Evolutionary conservation across 352 stramenopile species (phyloP).

Genomic region (Pythium monospermum): DNA sequence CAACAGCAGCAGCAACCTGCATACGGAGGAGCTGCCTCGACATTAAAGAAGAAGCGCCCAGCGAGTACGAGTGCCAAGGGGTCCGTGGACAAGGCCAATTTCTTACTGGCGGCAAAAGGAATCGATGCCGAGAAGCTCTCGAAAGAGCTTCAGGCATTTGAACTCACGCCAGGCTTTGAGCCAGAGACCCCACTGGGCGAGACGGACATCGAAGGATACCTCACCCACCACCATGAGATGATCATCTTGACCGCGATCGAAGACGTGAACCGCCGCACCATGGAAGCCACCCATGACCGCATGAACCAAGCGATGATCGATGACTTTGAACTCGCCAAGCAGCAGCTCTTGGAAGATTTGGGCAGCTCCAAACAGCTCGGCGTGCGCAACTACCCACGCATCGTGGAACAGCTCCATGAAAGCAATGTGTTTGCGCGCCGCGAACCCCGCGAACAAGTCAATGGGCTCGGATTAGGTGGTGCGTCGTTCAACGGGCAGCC

Average conservation of each 20-base stretch:
- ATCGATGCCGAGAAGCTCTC: constrained; percentile 87
- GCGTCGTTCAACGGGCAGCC: constrained; percentile 43
- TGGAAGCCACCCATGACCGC: constrained; percentile 73
- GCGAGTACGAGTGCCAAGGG: constrained; percentile 21
- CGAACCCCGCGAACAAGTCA: constrained; percentile 20
- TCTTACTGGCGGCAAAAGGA: constrained; percentile 74
- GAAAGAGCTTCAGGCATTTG: constrained; percentile 74
- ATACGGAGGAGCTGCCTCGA: background rate
- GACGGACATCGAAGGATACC: constrained; percentile 84
- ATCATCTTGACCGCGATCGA: constrained; percentile 89
- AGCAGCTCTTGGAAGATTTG: constrained; percentile 68
- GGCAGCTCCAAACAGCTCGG: constrained; percentile 61
- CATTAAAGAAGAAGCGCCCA: constrained; percentile 44
- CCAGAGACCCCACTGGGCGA: constrained; percentile 76
- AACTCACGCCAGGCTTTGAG: constrained; percentile 71
- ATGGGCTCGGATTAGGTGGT: constrained; percentile 43
- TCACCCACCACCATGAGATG: constrained; percentile 90
- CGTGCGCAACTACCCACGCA: constrained; percentile 66
- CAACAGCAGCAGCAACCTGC: constrained; percentile 8
- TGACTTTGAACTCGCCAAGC: constrained; percentile 76
- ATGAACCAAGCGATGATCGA: constrained; percentile 87
- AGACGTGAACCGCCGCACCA: constrained; percentile 75
- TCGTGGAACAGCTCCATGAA: constrained; percentile 39
- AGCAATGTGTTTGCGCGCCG: constrained; percentile 44
- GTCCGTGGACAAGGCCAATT: constrained; percentile 71